A percentile compares a stretch with the other conserved stretches of the same genome.
These are phyloP conservation scores for Pyricularia sp. DNA, from an alignment of 2,329 filamentous ascomycete species.

Conservation along the genomic window DNA sequence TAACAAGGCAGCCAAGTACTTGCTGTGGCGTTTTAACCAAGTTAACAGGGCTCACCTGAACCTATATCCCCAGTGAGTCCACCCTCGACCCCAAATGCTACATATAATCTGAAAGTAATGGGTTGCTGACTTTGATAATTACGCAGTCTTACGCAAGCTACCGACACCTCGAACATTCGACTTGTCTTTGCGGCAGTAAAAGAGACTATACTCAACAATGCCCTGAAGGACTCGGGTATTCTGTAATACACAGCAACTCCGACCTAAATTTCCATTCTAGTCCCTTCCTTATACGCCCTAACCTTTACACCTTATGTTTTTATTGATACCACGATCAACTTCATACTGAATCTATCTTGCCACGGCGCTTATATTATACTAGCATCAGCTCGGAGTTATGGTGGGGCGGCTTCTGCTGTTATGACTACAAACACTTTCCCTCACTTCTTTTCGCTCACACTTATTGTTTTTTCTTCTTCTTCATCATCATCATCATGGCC, in stretches of 20 bases:
- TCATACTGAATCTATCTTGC: not conserved
- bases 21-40: conserved; percentile 97
- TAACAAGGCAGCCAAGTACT: conserved; percentile 94
- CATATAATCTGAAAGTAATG: not conserved
- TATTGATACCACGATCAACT: not conserved
- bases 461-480: not conserved
- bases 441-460: not conserved
- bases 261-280: conserved; percentile 6
- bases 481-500: no score
- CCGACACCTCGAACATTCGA: conserved; percentile 95
- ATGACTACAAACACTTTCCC: not conserved
- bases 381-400: conserved; percentile 4
- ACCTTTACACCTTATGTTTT: not conserved
- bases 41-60: conserved; percentile 95
- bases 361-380: conserved; percentile 1
- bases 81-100: not conserved
- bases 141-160: conserved; percentile 86
- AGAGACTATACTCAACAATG: conserved; percentile 97
- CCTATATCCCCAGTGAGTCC: conserved; percentile 87
- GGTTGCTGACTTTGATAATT: conserved; percentile 7
- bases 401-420: conserved; percentile 1
- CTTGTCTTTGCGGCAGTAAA: conserved; percentile 97
- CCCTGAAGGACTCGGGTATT: conserved; percentile 95
- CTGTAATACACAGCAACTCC: conserved; percentile 41
- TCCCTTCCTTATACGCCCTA: conserved; percentile 2